Evolutionary conservation across 148 eudicot species (phyloP), one percentile per base, ranked within the genome.

Genomic region (Polygonum maritimum): DNA sequence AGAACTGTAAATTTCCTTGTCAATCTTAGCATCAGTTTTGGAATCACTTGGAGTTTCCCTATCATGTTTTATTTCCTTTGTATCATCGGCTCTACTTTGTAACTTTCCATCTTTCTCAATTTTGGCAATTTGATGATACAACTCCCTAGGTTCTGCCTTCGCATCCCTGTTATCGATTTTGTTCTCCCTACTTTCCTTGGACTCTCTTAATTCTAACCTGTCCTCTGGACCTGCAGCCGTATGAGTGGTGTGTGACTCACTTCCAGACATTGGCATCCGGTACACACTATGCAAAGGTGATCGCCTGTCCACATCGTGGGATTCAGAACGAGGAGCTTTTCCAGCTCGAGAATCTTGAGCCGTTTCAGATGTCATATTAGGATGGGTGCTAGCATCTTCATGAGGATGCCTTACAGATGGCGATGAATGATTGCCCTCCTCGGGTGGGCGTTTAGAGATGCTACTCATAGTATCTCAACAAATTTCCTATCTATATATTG

Each of bases 251-350:
- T 87, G 93, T 10, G 84, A 72, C 57, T 85, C 93, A 76, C 71
- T 81, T 76, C 81, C 65, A 45, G 83, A 75, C 16, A 86, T 73
- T 35, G 92, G 73, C 78, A 85, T 78, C 45, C 91, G 84, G 77
- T 87, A 89, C 86, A 81, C 76, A 4, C 90, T 84, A 77, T 80
- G 91, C 84, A 93, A 67, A 18, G 90, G 90, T 12, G 93, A 83
- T 70, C 86, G 78, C 75, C 89, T 86, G 76, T 84, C 91, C 74
- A 81, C 83, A 49, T 89, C 90, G 38, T 89, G 84, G 9, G 86
- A 80, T 21, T 92, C 97, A 47, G 79, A 69, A 11, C 97, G 86
- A 0, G 89, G 85, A 65, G 88, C 57, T 81, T 86, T 85, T 16
- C 89, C 86, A 41, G 85, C 77, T 82, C 91, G 80, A 57, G 82